Base-by-base conservation (phyloP, 768 basidiomycete genomes). In the Strobilomyces confusus region DNA sequence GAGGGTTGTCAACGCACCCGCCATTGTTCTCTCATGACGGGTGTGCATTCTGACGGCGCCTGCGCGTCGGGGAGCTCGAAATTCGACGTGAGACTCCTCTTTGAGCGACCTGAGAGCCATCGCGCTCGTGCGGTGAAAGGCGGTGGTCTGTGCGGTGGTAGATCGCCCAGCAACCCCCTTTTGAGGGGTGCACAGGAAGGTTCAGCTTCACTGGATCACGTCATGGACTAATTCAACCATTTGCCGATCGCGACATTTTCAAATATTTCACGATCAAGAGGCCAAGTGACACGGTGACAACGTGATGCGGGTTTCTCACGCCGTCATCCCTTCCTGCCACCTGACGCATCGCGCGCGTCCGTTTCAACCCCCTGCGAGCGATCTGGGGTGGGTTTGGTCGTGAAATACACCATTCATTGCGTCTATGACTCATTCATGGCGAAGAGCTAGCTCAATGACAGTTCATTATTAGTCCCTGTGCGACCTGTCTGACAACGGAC, bases 91-190 rank as follows among this genome's bases (percentile, higher is more conserved):
- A n/a, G 37, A 41, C 0, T 20, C 11, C 9, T 14, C n/a, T 25
- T 14, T 6, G 5, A 14, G n/a, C 19, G 7, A 38, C 9, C 5
- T 38, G 45, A 2, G 29, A 8, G 30, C 4, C 3, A 38, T 41
- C 40, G 40, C 4, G 26, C 17, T 42, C 12, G 25, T 5, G 46
- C n/a, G 26, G 51, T 26, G 26, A 15, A 29, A 9, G 15, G 32
- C 15, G 55, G 33, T 58, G 67, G 59, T 57, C 60, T 64, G 69
- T 70, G 67, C 67, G 64, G 58, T 58, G 69, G 64, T 62, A 68
- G 58, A 66, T 62, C 55, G 52, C 44, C 37, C 52, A 44, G 54
- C 44, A 14, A 49, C 44, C 34, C 68, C 53, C 30, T 32, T 50
- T 52, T 15, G 41, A 64, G 58, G 45, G 32, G 40, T 44, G 32